These are phyloP conservation scores for Mycosphaerelloides madeirae DNA, from an alignment of 2,329 filamentous ascomycete genomes.

Conservation along the genomic window DNA sequence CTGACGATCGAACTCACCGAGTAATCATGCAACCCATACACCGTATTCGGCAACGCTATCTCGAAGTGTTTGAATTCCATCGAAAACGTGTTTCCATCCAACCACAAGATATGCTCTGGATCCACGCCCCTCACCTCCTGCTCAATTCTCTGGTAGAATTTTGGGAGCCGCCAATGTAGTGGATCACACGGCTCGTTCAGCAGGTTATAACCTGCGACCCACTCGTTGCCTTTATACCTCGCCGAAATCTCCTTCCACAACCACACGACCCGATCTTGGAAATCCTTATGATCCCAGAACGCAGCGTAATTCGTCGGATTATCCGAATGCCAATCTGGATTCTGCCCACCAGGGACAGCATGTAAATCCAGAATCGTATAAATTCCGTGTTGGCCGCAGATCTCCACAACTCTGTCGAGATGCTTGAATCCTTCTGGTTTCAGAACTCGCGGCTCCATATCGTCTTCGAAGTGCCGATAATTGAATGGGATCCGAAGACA, in stretches of 20 bases:
- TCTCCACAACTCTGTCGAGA: constrained; percentile 46
- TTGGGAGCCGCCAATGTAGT: constrained; percentile 41
- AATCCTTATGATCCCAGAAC: constrained; percentile 50
- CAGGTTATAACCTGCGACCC: constrained; percentile 50
- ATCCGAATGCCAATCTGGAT: constrained; percentile 50
- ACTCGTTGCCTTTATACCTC: constrained; percentile 43
- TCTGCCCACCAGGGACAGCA: constrained; percentile 47
- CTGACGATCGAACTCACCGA: constrained; percentile 21
- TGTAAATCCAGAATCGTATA: constrained; percentile 50
- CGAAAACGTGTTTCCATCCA: constrained; percentile 35
- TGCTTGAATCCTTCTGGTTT: constrained; percentile 48
- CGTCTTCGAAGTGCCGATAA: constrained; percentile 53
- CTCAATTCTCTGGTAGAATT: constrained; percentile 46
- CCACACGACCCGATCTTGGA: constrained; percentile 48
- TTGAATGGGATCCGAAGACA: constrained; percentile 59
- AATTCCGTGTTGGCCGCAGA: constrained; percentile 45
- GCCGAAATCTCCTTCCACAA: constrained; percentile 47
- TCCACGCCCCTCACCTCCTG: constrained; percentile 45
- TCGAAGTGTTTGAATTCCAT: constrained; percentile 43
- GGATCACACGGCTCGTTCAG: constrained; percentile 51
- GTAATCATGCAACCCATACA: constrained; percentile 49
- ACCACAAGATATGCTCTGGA: constrained; percentile 44
- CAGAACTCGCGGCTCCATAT: constrained; percentile 45
- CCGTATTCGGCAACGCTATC: constrained; percentile 41
- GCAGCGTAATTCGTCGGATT: constrained; percentile 43